Conservation (phyloP, 129 eudicot species). For the Oenanthe sinensis region DNA sequence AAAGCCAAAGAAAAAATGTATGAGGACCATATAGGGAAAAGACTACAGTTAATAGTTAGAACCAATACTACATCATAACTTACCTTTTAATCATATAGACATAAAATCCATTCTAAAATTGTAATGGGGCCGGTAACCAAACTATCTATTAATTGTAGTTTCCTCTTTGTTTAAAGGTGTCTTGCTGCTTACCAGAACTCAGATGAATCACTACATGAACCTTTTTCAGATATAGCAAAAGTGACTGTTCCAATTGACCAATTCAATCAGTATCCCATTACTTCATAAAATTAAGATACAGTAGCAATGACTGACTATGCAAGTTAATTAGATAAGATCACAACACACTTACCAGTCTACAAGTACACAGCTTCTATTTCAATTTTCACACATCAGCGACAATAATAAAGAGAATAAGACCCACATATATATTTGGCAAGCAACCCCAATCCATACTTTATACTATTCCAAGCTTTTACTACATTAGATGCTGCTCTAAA, state of each 20-base stretch:
- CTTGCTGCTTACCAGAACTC: neutral
- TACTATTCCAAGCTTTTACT: neutral
- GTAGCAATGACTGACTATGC: neutral
- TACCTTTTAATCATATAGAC: neutral
- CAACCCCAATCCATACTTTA: neutral
- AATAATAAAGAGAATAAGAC: neutral
- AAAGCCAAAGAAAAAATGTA: neutral
- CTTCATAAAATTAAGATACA: neutral
- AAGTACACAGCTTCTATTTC: neutral
- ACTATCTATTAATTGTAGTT: neutral
- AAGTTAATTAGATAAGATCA: neutral
- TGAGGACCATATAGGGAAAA: neutral
- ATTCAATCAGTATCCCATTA: neutral
- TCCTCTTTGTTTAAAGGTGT: neutral
- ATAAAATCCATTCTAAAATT: too few relatives aligned
- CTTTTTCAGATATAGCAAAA: neutral
- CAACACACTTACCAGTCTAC: neutral
- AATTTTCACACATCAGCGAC: fast-evolving
- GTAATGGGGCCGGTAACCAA: neutral
- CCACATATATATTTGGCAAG: neutral
- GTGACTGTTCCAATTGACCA: neutral
- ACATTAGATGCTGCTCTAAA: neutral
- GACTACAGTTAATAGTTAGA: neutral
- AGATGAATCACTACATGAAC: neutral
- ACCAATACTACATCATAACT: neutral